phyloP scores from a whole-genome alignment of 2,329 filamentous ascomycete genomes.

The Helotiales sp. region DNA sequence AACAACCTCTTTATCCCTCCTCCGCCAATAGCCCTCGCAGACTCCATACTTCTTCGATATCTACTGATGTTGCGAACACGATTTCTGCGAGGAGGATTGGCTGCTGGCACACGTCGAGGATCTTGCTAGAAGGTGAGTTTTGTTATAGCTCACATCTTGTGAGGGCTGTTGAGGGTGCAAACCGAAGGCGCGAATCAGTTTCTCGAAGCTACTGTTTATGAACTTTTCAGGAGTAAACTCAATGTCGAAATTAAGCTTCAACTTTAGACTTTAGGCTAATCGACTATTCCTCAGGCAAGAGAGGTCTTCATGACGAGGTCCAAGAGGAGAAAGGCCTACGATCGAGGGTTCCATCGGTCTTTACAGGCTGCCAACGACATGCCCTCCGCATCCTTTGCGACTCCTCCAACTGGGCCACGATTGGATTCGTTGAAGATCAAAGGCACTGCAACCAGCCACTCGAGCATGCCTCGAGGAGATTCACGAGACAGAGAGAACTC shows the following conservation, averaged over 20 bases:
- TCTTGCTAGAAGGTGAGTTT: neutral
- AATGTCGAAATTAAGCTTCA: neutral
- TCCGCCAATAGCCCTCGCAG: neutral
- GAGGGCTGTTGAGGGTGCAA: too few species aligned
- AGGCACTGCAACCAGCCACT: neutral
- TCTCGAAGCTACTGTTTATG: too few species aligned
- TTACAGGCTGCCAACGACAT: neutral
- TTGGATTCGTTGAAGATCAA: neutral
- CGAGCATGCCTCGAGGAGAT: neutral
- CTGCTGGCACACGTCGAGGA: neutral
- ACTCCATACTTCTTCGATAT: neutral
- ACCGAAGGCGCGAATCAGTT: too few species aligned
- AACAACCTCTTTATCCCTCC: neutral
- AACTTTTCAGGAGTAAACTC: too few species aligned
- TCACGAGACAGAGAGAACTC: neutral
- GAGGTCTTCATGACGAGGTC: neutral
- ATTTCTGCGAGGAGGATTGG: neutral
- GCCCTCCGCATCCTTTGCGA: neutral
- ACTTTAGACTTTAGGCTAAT: neutral
- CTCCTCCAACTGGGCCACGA: neutral
- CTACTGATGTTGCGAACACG: conserved; percentile 1
- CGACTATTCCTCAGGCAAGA: neutral
- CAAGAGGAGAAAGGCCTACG: neutral
- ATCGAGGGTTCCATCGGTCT: neutral
- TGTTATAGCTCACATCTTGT: too few species aligned